These are phyloP conservation scores for Ganoderma meredithae DNA, from an alignment of 1,284 basidiomycete genomes.

Conservation along the genomic window DNA sequence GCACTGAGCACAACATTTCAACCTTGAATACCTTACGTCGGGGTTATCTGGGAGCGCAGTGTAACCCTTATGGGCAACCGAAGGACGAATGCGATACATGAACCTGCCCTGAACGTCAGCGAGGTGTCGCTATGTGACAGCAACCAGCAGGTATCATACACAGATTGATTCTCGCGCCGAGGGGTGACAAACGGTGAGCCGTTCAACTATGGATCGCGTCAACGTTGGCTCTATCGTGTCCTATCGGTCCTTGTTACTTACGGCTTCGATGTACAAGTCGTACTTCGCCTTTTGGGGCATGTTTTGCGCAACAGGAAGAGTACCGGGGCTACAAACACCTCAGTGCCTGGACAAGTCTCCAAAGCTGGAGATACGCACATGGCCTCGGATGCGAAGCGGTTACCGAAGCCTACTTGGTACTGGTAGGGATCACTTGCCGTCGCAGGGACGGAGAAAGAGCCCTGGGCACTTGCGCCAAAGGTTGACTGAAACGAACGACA, in stretches of 20 bases:
- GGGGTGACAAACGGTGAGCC: conserved; percentile 68
- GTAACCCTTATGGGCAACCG: conserved; percentile 74
- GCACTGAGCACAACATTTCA: background rate
- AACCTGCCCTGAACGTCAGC: conserved; percentile 49
- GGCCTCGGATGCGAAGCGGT: conserved; percentile 60
- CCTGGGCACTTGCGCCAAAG: conserved; percentile 29
- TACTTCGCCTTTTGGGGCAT: conserved; percentile 69
- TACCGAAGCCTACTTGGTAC: conserved; percentile 65
- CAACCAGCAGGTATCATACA: conserved; percentile 34
- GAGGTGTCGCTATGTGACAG: background rate
- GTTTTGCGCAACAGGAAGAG: conserved; percentile 63
- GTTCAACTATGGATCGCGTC: conserved; percentile 51
- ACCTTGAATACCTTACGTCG: conserved; percentile 50
- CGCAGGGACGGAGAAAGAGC: conserved; percentile 48
- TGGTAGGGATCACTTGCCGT: conserved; percentile 60
- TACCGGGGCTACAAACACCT: conserved; percentile 52
- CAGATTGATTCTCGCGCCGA: conserved; percentile 54
- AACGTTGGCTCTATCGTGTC: background rate
- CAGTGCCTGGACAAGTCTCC: conserved; percentile 7
- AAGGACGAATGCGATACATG: conserved; percentile 72
- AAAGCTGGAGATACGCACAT: conserved; percentile 46
- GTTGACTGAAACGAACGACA: conserved; percentile 15
- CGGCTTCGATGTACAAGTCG: conserved; percentile 66
- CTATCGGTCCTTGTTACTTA: conserved; percentile 38
- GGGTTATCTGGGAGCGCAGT: conserved; percentile 60